Conservation (phyloP, 2,329 filamentous ascomycete species). For the Aspergillus candidus region DNA sequence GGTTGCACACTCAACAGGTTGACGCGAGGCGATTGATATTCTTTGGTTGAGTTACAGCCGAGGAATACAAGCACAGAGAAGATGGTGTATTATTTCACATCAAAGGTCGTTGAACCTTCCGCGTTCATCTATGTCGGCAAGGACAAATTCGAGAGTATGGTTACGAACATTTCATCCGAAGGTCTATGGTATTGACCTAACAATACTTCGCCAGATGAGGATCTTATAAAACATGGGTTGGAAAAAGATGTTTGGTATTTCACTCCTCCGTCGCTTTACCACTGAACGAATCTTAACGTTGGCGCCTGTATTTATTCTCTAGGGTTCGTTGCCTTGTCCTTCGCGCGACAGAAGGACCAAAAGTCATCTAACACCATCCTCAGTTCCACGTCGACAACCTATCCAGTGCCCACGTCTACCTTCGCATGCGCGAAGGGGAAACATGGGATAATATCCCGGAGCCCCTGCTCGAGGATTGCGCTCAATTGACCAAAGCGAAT, state of each 20-base stretch:
- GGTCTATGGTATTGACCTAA: slow-evolving; percentile 7
- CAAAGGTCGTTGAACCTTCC: slow-evolving; percentile 70
- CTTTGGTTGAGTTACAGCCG: no score
- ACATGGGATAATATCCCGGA: slow-evolving; percentile 76
- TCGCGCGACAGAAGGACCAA: neutral
- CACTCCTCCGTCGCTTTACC: slow-evolving; percentile 1
- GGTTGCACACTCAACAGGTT: no score
- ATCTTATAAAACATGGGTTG: slow-evolving; percentile 88
- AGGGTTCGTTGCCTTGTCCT: slow-evolving; percentile 26
- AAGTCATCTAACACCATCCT: slow-evolving; percentile 6
- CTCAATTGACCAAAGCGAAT: slow-evolving; percentile 97
- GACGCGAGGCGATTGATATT: no score
- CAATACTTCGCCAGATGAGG: slow-evolving; percentile 65
- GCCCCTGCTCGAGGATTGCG: slow-evolving; percentile 74
- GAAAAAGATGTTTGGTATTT: slow-evolving; percentile 87
- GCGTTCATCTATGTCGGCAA: slow-evolving; percentile 95
- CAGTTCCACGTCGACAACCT: slow-evolving; percentile 97
- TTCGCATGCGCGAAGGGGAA: slow-evolving; percentile 71
- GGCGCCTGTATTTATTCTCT: neutral
- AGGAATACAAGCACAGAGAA: neutral
- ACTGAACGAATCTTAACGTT: slow-evolving; percentile 1
- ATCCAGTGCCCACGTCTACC: slow-evolving; percentile 92
- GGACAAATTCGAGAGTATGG: slow-evolving; percentile 95
- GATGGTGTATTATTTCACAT: slow-evolving; percentile 95
- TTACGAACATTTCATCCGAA: slow-evolving; percentile 5